A percentile compares a stretch with the other conserved stretches of the same genome.
Conservation (phyloP, 2,329 filamentous ascomycete genomes). For the Diaporthe caulivora region DNA sequence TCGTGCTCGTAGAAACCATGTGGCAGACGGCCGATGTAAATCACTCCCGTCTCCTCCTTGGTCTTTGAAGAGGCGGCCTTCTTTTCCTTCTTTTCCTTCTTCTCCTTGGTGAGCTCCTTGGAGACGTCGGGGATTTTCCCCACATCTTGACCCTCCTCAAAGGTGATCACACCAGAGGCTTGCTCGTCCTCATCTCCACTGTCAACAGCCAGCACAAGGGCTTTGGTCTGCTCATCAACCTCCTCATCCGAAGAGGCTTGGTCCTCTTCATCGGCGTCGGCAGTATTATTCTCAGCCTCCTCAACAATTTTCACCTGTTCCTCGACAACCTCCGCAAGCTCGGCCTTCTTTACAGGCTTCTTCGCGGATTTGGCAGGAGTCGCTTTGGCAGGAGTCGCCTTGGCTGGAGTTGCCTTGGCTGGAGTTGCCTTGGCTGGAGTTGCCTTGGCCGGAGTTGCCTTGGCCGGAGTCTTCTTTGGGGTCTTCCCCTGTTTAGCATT, state of each 20-base stretch:
- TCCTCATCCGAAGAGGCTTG: conserved; percentile 35
- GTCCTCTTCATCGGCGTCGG: conserved; percentile 20
- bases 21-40: conserved; percentile 92
- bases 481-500: conserved; percentile 31
- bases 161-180: conserved; percentile 44
- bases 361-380: conserved; percentile 21
- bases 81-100: conserved; percentile 45
- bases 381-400: neutral
- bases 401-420: neutral
- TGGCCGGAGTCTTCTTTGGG: conserved; percentile 20
- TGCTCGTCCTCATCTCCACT: conserved; percentile 39
- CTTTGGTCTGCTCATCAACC: conserved; percentile 39
- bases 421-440: neutral
- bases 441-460: neutral
- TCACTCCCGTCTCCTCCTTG: conserved; percentile 76
- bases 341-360: conserved; percentile 38
- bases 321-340: conserved; percentile 45
- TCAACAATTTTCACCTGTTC: conserved; percentile 59
- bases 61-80: conserved; percentile 39
- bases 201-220: conserved; percentile 39
- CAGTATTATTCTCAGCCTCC: conserved; percentile 7
- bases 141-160: conserved; percentile 63
- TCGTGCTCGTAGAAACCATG: conserved; percentile 95
- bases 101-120: conserved; percentile 57
- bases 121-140: conserved; percentile 64